A percentile compares a stretch with the other conserved stretches of the same genome.
Conservation (phyloP, 768 basidiomycete genomes). For the Russula earlei region DNA sequence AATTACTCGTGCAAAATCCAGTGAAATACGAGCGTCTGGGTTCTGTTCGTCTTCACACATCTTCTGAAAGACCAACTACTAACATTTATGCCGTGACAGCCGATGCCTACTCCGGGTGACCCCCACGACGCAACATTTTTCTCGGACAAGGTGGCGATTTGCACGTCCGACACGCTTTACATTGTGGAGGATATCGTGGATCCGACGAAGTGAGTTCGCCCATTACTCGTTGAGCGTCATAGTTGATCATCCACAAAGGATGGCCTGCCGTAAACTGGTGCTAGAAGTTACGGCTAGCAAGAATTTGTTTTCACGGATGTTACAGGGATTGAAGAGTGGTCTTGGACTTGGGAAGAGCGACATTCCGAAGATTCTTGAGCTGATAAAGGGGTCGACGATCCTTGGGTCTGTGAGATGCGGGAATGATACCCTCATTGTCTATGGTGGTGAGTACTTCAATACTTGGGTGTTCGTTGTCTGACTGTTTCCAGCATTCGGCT, state of each 20-base stretch:
- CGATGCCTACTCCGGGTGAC: background rate
- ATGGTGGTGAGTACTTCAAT: background rate
- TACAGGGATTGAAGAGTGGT: slow-evolving; percentile 16
- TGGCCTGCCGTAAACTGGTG: background rate
- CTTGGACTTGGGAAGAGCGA: background rate
- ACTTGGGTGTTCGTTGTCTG: background rate
- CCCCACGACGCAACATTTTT: background rate
- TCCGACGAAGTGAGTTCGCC: background rate
- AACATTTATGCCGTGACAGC: background rate
- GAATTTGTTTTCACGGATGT: background rate
- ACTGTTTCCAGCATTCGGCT: background rate
- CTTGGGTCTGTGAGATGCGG: background rate
- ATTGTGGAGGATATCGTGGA: background rate
- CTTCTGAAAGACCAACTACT: background rate
- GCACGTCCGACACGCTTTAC: background rate
- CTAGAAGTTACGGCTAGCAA: background rate
- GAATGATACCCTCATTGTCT: background rate
- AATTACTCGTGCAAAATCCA: background rate
- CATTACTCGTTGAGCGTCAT: background rate
- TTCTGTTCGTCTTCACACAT: background rate
- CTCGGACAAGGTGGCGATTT: background rate
- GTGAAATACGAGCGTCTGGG: background rate
- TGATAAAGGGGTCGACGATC: background rate
- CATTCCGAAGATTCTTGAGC: background rate
- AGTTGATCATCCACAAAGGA: background rate